Percentiles rank a stretch among this genome's conserved stretches.
Evolutionary conservation across 257 asterid genomes (phyloP).

Genomic region (Solanum piurae): DNA sequence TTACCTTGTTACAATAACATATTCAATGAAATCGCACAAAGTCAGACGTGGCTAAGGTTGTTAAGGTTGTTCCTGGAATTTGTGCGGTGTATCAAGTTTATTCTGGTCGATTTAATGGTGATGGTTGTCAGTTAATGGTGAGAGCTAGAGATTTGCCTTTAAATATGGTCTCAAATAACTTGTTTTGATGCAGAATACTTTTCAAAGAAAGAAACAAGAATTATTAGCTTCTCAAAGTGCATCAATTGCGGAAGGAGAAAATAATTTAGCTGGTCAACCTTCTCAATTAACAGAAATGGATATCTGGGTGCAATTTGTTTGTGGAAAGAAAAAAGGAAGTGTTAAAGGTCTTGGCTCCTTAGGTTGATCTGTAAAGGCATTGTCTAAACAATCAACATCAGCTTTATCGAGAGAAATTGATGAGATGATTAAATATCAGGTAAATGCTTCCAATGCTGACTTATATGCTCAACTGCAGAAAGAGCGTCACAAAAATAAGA

Average conservation of each 20-base stretch:
- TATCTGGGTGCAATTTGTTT: background rate
- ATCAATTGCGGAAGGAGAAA: background rate
- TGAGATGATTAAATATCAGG: background rate
- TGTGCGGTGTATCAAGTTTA: too few species aligned
- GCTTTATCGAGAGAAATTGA: background rate
- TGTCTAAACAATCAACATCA: background rate
- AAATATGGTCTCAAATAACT: background rate
- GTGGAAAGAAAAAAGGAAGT: background rate
- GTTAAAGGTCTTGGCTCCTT: background rate
- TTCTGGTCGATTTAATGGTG: too few species aligned
- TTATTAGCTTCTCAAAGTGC: background rate
- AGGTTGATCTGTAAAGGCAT: background rate
- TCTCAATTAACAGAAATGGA: background rate
- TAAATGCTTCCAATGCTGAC: background rate
- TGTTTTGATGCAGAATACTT: background rate
- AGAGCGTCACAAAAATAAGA: background rate
- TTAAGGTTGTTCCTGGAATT: too few species aligned
- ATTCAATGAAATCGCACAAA: too few species aligned
- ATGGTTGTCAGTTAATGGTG: too few species aligned
- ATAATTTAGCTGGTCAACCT: background rate
- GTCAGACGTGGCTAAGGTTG: too few species aligned
- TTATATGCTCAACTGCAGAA: background rate
- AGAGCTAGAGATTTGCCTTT: too few species aligned
- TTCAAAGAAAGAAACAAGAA: background rate
- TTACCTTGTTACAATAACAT: too few species aligned